Evolutionary conservation across 768 basidiomycete genomes (phyloP), one percentile per base, ranked within the genome.

Genomic region (Tephrocybe sp.): DNA sequence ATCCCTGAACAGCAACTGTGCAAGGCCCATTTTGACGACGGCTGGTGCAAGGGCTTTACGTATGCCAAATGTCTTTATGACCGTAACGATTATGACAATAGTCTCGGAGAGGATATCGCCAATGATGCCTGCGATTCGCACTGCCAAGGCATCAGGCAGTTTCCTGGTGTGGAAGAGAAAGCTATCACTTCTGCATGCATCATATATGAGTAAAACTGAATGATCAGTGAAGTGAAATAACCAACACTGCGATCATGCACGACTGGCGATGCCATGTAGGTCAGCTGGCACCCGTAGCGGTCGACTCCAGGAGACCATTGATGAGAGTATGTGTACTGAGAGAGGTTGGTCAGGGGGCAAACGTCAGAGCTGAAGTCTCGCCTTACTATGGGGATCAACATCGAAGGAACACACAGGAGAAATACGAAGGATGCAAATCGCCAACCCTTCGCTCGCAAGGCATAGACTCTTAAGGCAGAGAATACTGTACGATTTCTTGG

Each of bases 51-150:
- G 18, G 38, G 57, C 56, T 39, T 43, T 60, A 34, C 63, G 53
- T 25, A 66, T 48, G n/a, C 53, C 50, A 44, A 64, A 62, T 1
- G 66, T 68, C 45, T 62, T 61, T 26, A 36, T 54, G 30, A 67
- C 37, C 3, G 67, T 68, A 10, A 68, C 65, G 12, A 54, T 41
- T 36, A 68, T 66, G 33, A 67, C 67, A 17, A 67, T 66, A 1
- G 49, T 57, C 38, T 68, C 67, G 3, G 65, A 62, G 3, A 67
- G 51, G 12, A 68, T 51, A 42, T 68, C 67, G 17, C 63, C 64
- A 17, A 62, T 48, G 25, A 68, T 65, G 1, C 66, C 67, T 11
- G 58, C 53, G 18, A 68, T 64, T 24, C 67, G 57, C 37, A 66
- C 67, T 68, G 25, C 44, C 21, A 32, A 4, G 8, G 25, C n/a